A percentile compares a stretch with the other conserved stretches of the same genome.
Evolutionary conservation across 2,329 filamentous ascomycete species (phyloP).

Genomic region (Verticillium longisporum): DNA sequence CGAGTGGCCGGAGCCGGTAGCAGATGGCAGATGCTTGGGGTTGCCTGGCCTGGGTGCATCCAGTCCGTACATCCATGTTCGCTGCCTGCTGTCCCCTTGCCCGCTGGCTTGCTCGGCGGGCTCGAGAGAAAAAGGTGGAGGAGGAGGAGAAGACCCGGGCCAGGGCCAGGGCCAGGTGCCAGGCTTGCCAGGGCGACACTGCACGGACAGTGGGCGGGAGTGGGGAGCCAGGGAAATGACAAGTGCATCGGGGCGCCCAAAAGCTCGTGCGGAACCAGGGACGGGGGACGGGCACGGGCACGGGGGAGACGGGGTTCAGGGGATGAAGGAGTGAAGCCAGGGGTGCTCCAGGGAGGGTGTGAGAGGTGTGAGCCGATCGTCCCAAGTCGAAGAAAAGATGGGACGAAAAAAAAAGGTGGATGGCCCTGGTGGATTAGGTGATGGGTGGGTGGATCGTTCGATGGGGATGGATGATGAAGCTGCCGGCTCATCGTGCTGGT

Average conservation of each 20-base stretch:
- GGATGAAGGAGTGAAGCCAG: neutral
- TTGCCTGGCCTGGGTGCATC: neutral
- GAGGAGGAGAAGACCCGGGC: neutral
- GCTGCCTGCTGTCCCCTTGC: neutral
- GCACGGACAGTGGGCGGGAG: slow-evolving; percentile 1
- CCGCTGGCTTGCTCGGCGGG: neutral
- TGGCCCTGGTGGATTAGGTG: neutral
- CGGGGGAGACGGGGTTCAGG: neutral
- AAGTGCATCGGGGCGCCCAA: slow-evolving; percentile 1
- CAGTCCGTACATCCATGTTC: neutral
- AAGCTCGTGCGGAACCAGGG: slow-evolving; percentile 1
- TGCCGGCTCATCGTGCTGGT: neutral
- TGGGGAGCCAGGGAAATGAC: slow-evolving; percentile 3
- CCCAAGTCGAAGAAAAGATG: neutral
- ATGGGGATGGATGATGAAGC: neutral
- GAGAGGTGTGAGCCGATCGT: neutral
- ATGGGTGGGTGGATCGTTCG: neutral
- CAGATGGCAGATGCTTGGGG: neutral
- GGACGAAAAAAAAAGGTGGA: neutral
- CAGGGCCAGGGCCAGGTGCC: neutral
- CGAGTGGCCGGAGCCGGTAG: slow-evolving; percentile 4
- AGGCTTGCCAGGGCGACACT: neutral
- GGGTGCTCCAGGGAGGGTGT: neutral
- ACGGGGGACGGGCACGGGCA: neutral
- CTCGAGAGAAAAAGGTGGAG: neutral